A percentile compares a stretch with the other conserved stretches of the same genome.
Conservation (phyloP, 176 grass and related monocot genomes). For the Aegilops umbellulata region DNA sequence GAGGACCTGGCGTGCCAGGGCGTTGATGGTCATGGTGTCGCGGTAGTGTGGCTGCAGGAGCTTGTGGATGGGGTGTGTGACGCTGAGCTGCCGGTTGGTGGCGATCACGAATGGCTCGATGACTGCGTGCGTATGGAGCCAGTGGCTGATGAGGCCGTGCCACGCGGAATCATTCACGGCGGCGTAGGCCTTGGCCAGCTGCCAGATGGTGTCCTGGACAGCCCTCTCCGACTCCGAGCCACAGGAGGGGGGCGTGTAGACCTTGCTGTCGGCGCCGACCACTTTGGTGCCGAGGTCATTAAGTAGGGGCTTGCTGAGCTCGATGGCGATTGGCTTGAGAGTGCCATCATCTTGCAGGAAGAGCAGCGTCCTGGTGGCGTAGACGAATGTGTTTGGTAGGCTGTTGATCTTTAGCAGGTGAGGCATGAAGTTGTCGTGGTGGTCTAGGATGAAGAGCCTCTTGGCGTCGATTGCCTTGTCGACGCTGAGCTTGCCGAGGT, state of each 20-base stretch:
- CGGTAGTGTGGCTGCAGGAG: too few species aligned
- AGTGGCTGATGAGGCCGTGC: too few species aligned
- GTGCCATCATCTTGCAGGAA: conserved; percentile 2
- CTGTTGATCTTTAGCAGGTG: conserved; percentile 23
- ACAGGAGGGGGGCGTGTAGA: neutral
- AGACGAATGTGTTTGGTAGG: neutral
- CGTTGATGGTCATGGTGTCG: too few species aligned
- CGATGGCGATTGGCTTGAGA: conserved; percentile 42
- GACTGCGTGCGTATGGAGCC: too few species aligned
- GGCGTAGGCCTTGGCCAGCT: too few species aligned
- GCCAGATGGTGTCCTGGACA: too few species aligned
- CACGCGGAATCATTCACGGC: too few species aligned
- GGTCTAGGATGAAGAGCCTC: conserved; percentile 39
- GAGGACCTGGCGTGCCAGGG: too few species aligned
- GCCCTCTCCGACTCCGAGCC: too few species aligned
- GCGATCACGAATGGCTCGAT: too few species aligned
- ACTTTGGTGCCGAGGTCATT: neutral
- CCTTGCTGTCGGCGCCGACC: conserved; percentile 3
- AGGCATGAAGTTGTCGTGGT: conserved; percentile 36
- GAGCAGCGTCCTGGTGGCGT: conserved; percentile 32
- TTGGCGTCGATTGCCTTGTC: neutral
- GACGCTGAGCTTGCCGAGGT: conserved; percentile 15
- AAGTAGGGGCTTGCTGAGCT: conserved; percentile 7
- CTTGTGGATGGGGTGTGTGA: too few species aligned
- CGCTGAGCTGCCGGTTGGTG: too few species aligned